phyloP scores from a whole-genome alignment of 2,329 filamentous ascomycete species.

The Botrytis pseudocinerea region DNA sequence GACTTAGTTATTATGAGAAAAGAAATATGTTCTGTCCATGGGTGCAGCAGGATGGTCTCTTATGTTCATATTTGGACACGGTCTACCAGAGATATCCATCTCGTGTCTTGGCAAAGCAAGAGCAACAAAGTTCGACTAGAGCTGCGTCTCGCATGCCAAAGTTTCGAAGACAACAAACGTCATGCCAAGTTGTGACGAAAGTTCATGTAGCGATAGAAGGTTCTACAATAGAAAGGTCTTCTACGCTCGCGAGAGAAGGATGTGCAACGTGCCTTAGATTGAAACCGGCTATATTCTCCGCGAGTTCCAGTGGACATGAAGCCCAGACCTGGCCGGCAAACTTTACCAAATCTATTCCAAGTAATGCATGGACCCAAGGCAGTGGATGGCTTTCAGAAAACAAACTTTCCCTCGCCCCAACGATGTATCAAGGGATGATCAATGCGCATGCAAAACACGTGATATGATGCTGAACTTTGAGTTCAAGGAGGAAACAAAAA shows the following conservation, averaged over 20 bases:
- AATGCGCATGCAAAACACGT: slow-evolving; percentile 12
- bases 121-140: slow-evolving; percentile 1
- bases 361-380: neutral
- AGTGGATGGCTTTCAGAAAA: neutral
- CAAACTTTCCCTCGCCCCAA: neutral
- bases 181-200: slow-evolving; percentile 2
- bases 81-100: neutral
- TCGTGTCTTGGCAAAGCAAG: neutral
- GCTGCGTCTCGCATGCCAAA: neutral
- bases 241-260: neutral
- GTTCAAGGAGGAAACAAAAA: slow-evolving; percentile 3
- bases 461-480: neutral
- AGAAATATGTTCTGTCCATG: neutral
- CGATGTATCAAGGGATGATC: slow-evolving; percentile 11
- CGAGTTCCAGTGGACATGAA: neutral
- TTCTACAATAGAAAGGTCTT: neutral
- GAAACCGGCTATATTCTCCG: neutral
- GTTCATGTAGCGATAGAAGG: neutral
- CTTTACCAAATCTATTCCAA: neutral
- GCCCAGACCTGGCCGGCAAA: neutral
- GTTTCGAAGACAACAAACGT: neutral
- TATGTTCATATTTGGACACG: slow-evolving; percentile 14
- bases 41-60: neutral
- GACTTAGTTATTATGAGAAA: neutral
- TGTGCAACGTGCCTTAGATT: neutral